Evolutionary conservation across 495 filamentous ascomycete species (phyloP), one percentile per base, ranked within the genome.

Genomic region (Penicillium bialowiezense): DNA sequence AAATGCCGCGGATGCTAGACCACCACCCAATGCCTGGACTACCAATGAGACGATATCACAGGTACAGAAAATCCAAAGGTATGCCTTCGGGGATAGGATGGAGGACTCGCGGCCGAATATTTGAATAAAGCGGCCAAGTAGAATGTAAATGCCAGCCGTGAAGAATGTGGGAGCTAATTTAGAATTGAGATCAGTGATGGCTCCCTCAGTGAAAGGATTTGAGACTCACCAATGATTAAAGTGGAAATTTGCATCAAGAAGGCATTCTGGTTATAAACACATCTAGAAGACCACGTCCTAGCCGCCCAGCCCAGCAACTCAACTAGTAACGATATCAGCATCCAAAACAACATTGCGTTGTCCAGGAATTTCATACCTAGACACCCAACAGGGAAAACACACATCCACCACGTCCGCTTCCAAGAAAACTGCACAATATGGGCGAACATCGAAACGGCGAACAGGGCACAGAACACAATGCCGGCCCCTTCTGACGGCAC

Each of bases 211-310:
- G 19, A 23, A 9, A 15, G 14, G 37, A 17, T 8, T 41, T 8
- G 19, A 3, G 5, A 17, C 68, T 44, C 48, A 76, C 72, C 74
- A 50, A 82, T 79, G 60, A 83, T 83, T 26, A 83, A 68, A 19
- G 77, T 80, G n/a, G 75, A 72, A 28, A 83, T 81, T 50, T 83
- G 78, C 62, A 82, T 77, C 5, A 79, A 56, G 57, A 81, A 83
- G 7, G 74, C 68, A 26, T 62, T 39, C 13, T 19, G 20, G 18
- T 39, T 39, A 21, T 39, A 39, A 12, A 77, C 74, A 50, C 81
- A 83, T 37, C 72, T 48, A 32, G 73, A 48, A 23, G 76, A 76
- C 71, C 72, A 77, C 1, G 76, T 72, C 19, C 80, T 67, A 3
- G 62, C 79, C 13, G 67, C 73, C 81, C 80, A 84, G 21, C 81